phyloP scores from a whole-genome alignment of 768 basidiomycete genomes.

The Tulasnella sp. region DNA sequence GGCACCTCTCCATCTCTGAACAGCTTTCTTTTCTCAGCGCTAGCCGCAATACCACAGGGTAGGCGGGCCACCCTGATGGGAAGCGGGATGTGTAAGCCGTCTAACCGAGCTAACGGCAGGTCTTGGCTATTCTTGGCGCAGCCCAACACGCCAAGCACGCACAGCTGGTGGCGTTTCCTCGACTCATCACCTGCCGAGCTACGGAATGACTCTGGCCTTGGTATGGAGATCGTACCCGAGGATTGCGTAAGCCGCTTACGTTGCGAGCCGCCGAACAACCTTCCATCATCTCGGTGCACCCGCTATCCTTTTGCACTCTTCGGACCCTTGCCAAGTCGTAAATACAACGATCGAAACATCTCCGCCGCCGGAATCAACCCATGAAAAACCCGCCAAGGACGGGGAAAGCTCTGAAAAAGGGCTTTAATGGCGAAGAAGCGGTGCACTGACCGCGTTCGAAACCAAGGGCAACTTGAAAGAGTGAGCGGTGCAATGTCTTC shows the following conservation, averaged over 20 bases:
- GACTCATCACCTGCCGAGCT: neutral
- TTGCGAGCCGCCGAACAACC: neutral
- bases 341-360: neutral
- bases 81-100: constrained; percentile 5
- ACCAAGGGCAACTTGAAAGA: no score
- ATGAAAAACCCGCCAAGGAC: neutral
- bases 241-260: constrained; percentile 3
- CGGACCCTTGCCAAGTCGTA: constrained; percentile 1
- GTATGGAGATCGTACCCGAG: neutral
- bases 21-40: neutral
- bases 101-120: no score
- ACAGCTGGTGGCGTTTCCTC: neutral
- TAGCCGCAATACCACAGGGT: no score
- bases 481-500: no score
- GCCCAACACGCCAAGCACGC: neutral
- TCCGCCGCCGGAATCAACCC: neutral
- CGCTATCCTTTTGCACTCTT: neutral
- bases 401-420: constrained; percentile 5
- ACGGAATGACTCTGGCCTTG: neutral
- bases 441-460: no score
- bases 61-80: neutral
- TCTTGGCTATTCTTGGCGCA: constrained; percentile 1
- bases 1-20: neutral
- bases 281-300: neutral
- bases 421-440: constrained; percentile 2